phyloP scores from a whole-genome alignment of 140 eudicot genomes.

The Cichorium intybus region DNA sequence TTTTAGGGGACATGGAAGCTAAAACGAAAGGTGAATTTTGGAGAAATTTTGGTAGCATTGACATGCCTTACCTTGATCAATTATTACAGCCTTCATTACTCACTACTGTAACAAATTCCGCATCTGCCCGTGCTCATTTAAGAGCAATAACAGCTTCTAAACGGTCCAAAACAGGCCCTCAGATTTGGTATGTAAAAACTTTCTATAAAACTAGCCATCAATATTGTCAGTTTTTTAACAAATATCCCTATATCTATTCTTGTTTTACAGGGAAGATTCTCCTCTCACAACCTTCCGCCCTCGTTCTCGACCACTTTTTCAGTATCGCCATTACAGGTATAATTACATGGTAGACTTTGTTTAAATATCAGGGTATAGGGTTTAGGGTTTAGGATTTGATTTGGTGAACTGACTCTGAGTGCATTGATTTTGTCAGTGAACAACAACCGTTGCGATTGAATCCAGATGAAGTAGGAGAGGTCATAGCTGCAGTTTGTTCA shows the following conservation, averaged over 20 bases:
- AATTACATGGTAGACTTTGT: conserved; percentile 7
- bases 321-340: conserved; percentile 97
- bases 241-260: conserved; percentile 1
- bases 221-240: neutral
- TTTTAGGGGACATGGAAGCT: conserved; percentile 93
- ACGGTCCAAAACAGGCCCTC: conserved; percentile 77
- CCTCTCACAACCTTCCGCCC: conserved; percentile 83
- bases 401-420: conserved; percentile 17
- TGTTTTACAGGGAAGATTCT: conserved; percentile 84
- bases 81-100: conserved; percentile 87
- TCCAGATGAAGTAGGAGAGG: conserved; percentile 89
- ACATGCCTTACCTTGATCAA: conserved; percentile 93
- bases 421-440: conserved; percentile 58
- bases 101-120: conserved; percentile 76
- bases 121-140: conserved; percentile 89
- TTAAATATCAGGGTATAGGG: neutral
- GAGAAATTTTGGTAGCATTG: conserved; percentile 80
- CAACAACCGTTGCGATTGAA: conserved; percentile 88
- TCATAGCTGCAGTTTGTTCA: conserved; percentile 92
- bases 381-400: no score
- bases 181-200: conserved; percentile 54
- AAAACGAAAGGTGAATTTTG: conserved; percentile 84
- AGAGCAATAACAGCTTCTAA: conserved; percentile 94
- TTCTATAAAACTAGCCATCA: conserved; percentile 12
- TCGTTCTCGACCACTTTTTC: conserved; percentile 87